These are phyloP conservation scores for Zygotorulaspora danielsina DNA, from an alignment of 805 yeast species.

Conservation along the genomic window DNA sequence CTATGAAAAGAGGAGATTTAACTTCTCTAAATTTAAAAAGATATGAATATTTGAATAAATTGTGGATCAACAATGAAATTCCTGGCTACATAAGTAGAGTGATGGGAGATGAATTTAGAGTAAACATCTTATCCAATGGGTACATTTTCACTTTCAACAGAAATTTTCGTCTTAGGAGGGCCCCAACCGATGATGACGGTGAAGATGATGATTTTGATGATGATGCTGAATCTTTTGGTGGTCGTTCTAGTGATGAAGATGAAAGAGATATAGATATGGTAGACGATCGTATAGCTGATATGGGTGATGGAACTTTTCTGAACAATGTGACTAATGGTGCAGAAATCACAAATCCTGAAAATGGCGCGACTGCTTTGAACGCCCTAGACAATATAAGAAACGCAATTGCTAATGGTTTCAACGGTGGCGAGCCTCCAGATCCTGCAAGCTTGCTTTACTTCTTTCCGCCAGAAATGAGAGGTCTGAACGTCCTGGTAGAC, in stretches of 20 bases:
- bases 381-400: constrained; percentile 27
- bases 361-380: constrained; percentile 27
- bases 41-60: constrained; percentile 50
- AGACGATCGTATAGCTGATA: constrained; percentile 16
- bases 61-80: constrained; percentile 61
- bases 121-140: constrained; percentile 28
- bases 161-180: constrained; percentile 25
- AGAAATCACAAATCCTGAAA: constrained; percentile 18
- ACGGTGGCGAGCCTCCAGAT: constrained; percentile 18
- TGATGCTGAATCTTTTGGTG: constrained; percentile 18
- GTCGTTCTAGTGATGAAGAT: constrained; percentile 21
- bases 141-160: constrained; percentile 27
- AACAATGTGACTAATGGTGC: constrained; percentile 9
- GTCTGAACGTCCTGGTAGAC: constrained; percentile 18
- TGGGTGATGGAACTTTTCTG: constrained; percentile 10
- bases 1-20: constrained; percentile 49
- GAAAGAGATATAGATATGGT: constrained; percentile 19
- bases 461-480: constrained; percentile 24
- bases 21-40: constrained; percentile 53
- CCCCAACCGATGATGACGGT: constrained; percentile 21
- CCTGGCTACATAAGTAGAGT: constrained; percentile 44
- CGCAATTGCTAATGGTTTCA: constrained; percentile 19
- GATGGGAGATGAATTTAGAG: constrained; percentile 36
- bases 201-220: constrained; percentile 25
- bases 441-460: constrained; percentile 24